Percentiles rank a stretch among this genome's conserved stretches.
Evolutionary conservation across 2,329 filamentous ascomycete species (phyloP).

Genomic region (Colletotrichum higginsianum): DNA sequence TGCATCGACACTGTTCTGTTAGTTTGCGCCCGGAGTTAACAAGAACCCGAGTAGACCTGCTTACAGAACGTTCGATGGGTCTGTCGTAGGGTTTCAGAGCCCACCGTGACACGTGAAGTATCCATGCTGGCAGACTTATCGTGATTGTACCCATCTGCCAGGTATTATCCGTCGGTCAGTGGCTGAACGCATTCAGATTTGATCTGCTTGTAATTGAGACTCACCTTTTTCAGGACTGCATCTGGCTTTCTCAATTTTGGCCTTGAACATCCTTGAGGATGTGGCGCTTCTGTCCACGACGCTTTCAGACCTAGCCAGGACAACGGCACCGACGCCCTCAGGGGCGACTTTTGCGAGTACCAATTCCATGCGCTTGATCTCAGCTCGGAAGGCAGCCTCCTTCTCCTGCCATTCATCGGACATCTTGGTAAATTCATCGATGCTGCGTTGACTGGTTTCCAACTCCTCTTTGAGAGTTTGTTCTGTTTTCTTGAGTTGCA

Average conservation of each 20-base stretch:
- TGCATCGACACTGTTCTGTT: conserved; percentile 35
- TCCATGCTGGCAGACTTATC: background rate
- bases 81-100: conserved; percentile 6
- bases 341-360: conserved; percentile 52
- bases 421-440: conserved; percentile 53
- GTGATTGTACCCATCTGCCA: background rate
- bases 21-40: background rate
- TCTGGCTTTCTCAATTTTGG: conserved; percentile 49
- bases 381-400: conserved; percentile 55
- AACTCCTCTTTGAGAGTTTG: conserved; percentile 31
- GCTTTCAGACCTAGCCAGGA: conserved; percentile 59
- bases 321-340: conserved; percentile 61
- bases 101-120: background rate
- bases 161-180: background rate
- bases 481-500: conserved; percentile 42
- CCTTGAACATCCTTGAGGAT: conserved; percentile 50
- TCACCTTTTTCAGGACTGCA: conserved; percentile 23
- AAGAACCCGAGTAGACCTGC: background rate
- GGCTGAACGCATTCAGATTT: background rate
- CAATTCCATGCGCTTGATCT: conserved; percentile 58
- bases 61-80: conserved; percentile 33
- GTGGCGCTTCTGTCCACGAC: conserved; percentile 55
- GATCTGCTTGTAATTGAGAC: background rate
- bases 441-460: conserved; percentile 45
- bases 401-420: conserved; percentile 56